phyloP scores from a whole-genome alignment of 208 protist species.

The Angomonas ambiguus region DNA sequence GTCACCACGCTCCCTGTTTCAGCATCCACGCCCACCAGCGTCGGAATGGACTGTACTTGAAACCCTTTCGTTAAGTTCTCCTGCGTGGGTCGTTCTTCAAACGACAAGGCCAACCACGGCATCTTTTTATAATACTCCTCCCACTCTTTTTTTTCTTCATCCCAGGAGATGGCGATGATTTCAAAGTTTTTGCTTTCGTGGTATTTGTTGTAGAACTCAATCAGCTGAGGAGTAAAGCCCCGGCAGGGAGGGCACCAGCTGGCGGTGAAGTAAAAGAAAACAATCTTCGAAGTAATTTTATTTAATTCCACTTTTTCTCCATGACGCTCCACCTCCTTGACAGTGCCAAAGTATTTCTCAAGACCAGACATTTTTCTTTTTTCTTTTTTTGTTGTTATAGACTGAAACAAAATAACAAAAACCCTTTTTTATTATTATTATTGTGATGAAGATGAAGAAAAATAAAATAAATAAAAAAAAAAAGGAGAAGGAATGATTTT shows the following conservation, averaged over 20 bases:
- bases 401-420: slow-evolving; percentile 1
- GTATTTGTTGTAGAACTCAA: slow-evolving; percentile 79
- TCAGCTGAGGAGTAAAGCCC: slow-evolving; percentile 83
- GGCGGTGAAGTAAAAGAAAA: slow-evolving; percentile 90
- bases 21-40: slow-evolving; percentile 66
- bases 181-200: slow-evolving; percentile 79
- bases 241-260: slow-evolving; percentile 94
- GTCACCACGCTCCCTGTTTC: slow-evolving; percentile 70
- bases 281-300: slow-evolving; percentile 48
- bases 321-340: slow-evolving; percentile 38
- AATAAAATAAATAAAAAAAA: slow-evolving; percentile 8
- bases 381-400: not conserved
- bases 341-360: slow-evolving; percentile 53
- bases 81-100: slow-evolving; percentile 31
- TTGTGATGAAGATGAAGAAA: slow-evolving; percentile 5
- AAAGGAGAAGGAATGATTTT: slow-evolving; percentile 13
- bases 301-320: slow-evolving; percentile 24
- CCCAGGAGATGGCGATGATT: slow-evolving; percentile 76
- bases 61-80: slow-evolving; percentile 52
- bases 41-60: slow-evolving; percentile 73
- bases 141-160: slow-evolving; percentile 73
- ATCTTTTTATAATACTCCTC: slow-evolving; percentile 75
- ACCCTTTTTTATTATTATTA: slow-evolving; percentile 19
- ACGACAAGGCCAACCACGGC: slow-evolving; percentile 79
- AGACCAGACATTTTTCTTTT: slow-evolving; percentile 57